A percentile compares a stretch with the other conserved stretches of the same genome.
phyloP scores from a whole-genome alignment of 129 eudicot genomes.

The Gnaphalium uliginosum region DNA sequence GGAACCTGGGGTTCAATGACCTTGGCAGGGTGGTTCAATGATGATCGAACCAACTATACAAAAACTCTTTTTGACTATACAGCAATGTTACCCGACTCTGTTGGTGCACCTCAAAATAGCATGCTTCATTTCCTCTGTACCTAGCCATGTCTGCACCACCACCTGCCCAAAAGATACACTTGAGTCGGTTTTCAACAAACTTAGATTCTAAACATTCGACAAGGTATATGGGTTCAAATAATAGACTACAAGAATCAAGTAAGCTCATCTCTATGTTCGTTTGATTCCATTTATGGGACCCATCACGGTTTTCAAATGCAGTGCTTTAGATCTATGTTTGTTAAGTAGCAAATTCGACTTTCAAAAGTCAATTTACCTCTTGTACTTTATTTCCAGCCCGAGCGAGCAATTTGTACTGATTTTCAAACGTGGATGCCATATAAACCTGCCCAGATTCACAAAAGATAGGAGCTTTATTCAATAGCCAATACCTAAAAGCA shows the following conservation, averaged over 20 bases:
- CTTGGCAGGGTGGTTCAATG: neutral
- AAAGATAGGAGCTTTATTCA: neutral
- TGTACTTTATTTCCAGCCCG: constrained; percentile 87
- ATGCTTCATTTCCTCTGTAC: constrained; percentile 73
- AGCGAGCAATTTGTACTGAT: constrained; percentile 87
- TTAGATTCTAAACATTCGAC: too few relatives aligned
- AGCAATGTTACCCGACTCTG: constrained; percentile 36
- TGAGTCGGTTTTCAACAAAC: too few relatives aligned
- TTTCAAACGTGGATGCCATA: constrained; percentile 84
- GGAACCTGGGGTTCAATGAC: constrained; percentile 15
- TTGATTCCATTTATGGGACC: neutral
- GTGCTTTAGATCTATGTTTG: constrained; percentile 2
- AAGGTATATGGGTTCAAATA: too few relatives aligned
- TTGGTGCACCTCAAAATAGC: constrained; percentile 62
- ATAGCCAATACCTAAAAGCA: neutral
- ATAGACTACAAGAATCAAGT: too few relatives aligned
- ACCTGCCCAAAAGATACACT: too few relatives aligned
- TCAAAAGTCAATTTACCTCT: constrained; percentile 55
- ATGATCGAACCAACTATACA: constrained; percentile 22
- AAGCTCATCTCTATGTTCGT: too few relatives aligned
- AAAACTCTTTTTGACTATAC: neutral
- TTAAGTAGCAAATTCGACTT: constrained; percentile 4
- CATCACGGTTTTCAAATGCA: neutral
- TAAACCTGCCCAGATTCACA: constrained; percentile 56
- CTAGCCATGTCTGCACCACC: constrained; percentile 35